Evolutionary conservation across 23 red algal species (phyloP), one percentile per base, ranked within the genome.

Genomic region (Pyropia yezoensis): DNA sequence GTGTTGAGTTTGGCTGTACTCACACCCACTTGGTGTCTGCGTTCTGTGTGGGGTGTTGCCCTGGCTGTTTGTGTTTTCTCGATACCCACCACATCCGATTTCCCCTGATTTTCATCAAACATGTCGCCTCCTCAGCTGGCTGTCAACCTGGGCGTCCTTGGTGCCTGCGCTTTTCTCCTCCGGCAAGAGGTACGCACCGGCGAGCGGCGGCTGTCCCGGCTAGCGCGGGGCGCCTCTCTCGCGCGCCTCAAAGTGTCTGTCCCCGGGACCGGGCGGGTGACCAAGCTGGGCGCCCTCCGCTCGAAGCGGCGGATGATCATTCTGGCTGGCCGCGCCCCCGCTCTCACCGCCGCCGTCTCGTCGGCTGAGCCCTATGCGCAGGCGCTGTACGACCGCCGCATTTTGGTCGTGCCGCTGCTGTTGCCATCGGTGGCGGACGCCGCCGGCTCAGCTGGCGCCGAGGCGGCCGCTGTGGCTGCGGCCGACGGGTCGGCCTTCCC

Each of bases 211-310:
- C 50, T 94, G 53, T 73, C 85, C 34, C 75, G 88, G 15, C 71
- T 94, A 80, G 55, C 71, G 18, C 62, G 80, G 17, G 88, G 88
- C 28, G 88, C 88, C 50, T 67, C 32, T 4, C 71, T 94, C 29
- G 88, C 66, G 3, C 71, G 60, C 13, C 71, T 94, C 15, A 50
- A 60, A 24, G 39, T 94, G 27, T 65, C 85, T 49, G 75, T 73
- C 59, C 56, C 70, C 25, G 68, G 51, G 17, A 79, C 74, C 18
- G 53, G 74, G 15, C 33, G 74, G 55, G 57, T 78, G 14, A 66
- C 54, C 29, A 68, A 28, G 61, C 27, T 89, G 12, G 63, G 69
- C 54, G 60, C 64, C 32, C 74, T 89, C 18, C 73, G 83, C 45
- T 51, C 61, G 18, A 39, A 63, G 19, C 27, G 29, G 64, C 71